phyloP scores from a whole-genome alignment of 2,329 filamentous ascomycete species.

The Apiospora hydei region DNA sequence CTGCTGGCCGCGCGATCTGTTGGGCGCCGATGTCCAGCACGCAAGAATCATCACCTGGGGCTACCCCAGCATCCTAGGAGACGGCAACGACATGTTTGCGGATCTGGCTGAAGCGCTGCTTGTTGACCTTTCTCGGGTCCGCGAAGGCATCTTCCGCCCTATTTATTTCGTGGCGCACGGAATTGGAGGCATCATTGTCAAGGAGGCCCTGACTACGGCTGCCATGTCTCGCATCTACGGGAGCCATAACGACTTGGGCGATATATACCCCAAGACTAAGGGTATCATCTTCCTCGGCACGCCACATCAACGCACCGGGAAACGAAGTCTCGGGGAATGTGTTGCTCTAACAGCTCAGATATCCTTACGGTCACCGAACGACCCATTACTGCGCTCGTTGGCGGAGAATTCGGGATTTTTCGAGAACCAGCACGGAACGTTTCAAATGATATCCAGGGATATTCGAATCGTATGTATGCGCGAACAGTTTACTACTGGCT shows the following conservation, averaged over 20 bases:
- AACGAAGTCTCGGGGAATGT: conserved; percentile 22
- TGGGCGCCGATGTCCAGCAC: conserved; percentile 23
- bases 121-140: conserved; percentile 23
- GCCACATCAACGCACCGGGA: conserved; percentile 23
- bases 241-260: conserved; percentile 25
- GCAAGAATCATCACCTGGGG: conserved; percentile 27
- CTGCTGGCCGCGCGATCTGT: conserved; percentile 28
- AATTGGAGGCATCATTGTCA: conserved; percentile 28
- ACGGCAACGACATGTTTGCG: conserved; percentile 17
- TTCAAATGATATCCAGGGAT: conserved; percentile 24
- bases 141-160: conserved; percentile 3
- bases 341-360: conserved; percentile 21
- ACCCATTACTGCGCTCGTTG: conserved; percentile 21
- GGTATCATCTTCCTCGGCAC: conserved; percentile 28
- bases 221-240: conserved; percentile 27
- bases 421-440: conserved; percentile 25
- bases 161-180: conserved; percentile 28
- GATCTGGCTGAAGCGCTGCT: conserved; percentile 23
- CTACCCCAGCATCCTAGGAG: conserved; percentile 9
- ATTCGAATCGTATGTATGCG: conserved; percentile 26
- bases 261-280: conserved; percentile 26
- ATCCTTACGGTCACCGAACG: conserved; percentile 16
- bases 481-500: conserved; percentile 23
- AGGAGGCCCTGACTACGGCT: conserved; percentile 26
- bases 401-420: conserved; percentile 20